Base-by-base conservation (phyloP, 2,329 filamentous ascomycete genomes). In the Westerdykella sp. region DNA sequence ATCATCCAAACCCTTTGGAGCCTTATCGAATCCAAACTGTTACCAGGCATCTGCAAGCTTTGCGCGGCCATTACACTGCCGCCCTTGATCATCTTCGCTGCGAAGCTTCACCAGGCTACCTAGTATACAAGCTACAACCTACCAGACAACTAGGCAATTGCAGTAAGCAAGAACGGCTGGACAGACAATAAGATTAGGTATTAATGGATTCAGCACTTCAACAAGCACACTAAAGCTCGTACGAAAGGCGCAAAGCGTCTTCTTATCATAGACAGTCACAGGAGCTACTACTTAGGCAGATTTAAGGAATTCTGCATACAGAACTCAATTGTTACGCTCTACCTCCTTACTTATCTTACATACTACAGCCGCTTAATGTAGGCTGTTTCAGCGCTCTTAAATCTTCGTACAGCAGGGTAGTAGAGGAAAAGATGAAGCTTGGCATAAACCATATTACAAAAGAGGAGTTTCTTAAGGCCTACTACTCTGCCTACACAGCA, bases 211-310 rank as follows among this genome's bases (percentile, higher is more conserved):
- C 36, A 44, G 3, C 18, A 21, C 18, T 21, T 21, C 18, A 21
- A 21, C 18, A 21, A 21, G 43, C 47, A 62, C 42, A 65, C 51
- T 44, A 55, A 47, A 42, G 30, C 34, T 18, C 46, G 46, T 28
- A 48, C 34, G 40, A 52, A 49, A 25, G 55, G 66, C 9, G 37
- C 14, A 36, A 60, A 65, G 55, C 45, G 56, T n/a, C 51, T 70
- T 6, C 53, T 72, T 13, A 54, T 71, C 40, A 47, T 71, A 28
- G 59, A 71, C 54, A 52, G 62, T 28, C 49, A 71, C 54, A 43
- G 49, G 44, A 68, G 57, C 43, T 49, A 70, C 53, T 18, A 63
- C 28, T 62, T 51, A 11, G 46, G 48, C 18, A 44, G 63, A 43
- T 70, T 72, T 21, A 6, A 21, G 18, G 18, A 21, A 21, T 21